Evolutionary conservation across 345 rosid genomes (phyloP).

Genomic region (Fremontodendron californicum): DNA sequence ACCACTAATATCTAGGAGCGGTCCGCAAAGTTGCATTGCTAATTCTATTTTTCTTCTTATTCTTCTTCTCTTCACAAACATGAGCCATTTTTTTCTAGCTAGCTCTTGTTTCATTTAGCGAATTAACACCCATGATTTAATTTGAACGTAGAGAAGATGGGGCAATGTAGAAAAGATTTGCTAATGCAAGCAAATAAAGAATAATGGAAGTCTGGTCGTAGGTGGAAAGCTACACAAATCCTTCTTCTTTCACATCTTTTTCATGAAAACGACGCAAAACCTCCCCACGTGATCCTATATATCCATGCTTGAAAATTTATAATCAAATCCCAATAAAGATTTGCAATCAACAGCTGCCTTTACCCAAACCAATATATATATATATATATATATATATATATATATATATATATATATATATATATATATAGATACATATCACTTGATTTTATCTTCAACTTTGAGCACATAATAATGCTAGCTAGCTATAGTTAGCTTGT

Average conservation of each 20-base stretch:
- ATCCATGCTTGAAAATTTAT: background rate
- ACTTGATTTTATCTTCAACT: background rate
- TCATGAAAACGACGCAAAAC: constrained; percentile 5
- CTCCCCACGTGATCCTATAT: background rate
- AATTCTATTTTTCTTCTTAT: no score
- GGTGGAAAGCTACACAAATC: background rate
- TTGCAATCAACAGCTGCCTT: constrained; percentile 1
- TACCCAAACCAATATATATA: no score
- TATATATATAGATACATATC: background rate
- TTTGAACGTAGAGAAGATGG: background rate
- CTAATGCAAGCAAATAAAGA: background rate
- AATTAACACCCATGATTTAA: no score
- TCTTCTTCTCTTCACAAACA: no score
- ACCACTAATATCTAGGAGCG: no score
- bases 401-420: no score
- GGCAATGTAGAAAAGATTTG: background rate
- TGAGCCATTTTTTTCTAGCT: no score
- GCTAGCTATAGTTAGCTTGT: background rate
- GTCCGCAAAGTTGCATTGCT: no score
- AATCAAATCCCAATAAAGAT: background rate
- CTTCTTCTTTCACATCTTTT: background rate
- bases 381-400: no score
- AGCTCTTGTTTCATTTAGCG: background rate
- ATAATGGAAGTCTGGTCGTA: background rate
- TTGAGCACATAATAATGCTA: background rate